Conservation (phyloP, 495 filamentous ascomycete species). For the Sordaria brevicollis region DNA sequence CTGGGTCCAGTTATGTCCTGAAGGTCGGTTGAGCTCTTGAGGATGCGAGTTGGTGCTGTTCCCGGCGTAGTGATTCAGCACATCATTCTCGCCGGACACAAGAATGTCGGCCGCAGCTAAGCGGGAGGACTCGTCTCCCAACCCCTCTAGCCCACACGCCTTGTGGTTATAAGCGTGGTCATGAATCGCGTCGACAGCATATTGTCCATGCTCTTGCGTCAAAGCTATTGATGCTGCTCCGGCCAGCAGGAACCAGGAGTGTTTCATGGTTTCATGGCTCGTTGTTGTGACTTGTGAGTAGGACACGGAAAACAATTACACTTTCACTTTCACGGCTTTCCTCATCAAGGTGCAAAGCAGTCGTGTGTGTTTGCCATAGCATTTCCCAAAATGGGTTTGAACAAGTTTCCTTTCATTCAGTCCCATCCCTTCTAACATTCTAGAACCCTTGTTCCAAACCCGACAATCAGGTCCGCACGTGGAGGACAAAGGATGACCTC, state of each 20-base stretch:
- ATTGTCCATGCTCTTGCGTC: not conserved
- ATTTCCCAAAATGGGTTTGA: not conserved
- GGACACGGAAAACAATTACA: not conserved
- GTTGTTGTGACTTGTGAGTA: not conserved
- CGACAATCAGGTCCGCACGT: not conserved
- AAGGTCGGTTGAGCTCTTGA: not conserved
- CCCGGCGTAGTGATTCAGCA: not conserved
- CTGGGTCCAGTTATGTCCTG: constrained; percentile 16
- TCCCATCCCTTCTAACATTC: not conserved
- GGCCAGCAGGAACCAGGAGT: not conserved
- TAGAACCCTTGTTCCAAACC: not conserved
- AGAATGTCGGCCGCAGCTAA: not conserved
- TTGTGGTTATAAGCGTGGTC: not conserved
- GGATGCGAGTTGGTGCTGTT: not conserved
- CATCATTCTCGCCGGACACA: not conserved
- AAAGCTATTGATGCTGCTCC: not conserved
- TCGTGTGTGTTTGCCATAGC: not conserved
- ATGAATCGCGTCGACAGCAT: not conserved
- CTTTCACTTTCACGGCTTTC: not conserved
- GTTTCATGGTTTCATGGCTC: not conserved
- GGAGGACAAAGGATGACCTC: not conserved
- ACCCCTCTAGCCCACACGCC: not conserved
- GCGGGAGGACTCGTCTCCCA: not conserved
- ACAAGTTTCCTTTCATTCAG: not conserved
- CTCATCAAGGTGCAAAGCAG: not conserved